Percentiles rank a stretch among this genome's conserved stretches.
Evolutionary conservation across 495 filamentous ascomycete genomes (phyloP).

Genomic region (Hyaloscypha variabilis): DNA sequence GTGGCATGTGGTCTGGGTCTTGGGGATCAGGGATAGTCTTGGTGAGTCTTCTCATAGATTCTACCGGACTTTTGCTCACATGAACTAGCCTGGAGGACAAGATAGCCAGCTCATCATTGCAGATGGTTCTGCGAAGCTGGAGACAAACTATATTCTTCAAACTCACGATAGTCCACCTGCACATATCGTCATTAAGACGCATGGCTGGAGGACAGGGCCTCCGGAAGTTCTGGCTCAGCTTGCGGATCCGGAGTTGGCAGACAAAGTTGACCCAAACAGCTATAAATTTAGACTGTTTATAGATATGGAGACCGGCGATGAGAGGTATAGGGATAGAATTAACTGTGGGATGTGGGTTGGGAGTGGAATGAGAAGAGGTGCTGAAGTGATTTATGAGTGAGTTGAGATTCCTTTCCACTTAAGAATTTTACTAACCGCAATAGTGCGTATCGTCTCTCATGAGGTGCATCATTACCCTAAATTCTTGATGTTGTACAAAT

Average conservation of each 20-base stretch:
- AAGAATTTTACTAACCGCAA: neutral
- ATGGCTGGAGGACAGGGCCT: conserved; percentile 60
- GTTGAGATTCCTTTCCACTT: conserved; percentile 9
- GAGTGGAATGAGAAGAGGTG: conserved; percentile 57
- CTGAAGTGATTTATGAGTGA: conserved; percentile 45
- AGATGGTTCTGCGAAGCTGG: conserved; percentile 54
- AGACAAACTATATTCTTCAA: conserved; percentile 57
- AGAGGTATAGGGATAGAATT: conserved; percentile 54
- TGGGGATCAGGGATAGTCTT: conserved; percentile 63
- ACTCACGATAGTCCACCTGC: conserved; percentile 61
- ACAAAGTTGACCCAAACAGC: conserved; percentile 56
- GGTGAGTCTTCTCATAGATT: conserved; percentile 39
- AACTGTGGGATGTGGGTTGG: conserved; percentile 65
- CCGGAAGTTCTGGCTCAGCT: conserved; percentile 38
- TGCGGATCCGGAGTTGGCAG: conserved; percentile 46
- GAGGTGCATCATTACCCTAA: neutral
- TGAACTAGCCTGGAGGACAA: conserved; percentile 57
- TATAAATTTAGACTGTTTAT: conserved; percentile 61
- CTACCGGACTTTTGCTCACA: neutral
- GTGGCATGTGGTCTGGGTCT: conserved; percentile 61
- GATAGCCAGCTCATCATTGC: conserved; percentile 60
- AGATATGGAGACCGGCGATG: conserved; percentile 63
- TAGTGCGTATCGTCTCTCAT: conserved; percentile 27
- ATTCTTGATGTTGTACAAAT: neutral
- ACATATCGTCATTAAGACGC: conserved; percentile 57